phyloP scores from a whole-genome alignment of 2,329 filamentous ascomycete species.

The Verticillium nubilum region DNA sequence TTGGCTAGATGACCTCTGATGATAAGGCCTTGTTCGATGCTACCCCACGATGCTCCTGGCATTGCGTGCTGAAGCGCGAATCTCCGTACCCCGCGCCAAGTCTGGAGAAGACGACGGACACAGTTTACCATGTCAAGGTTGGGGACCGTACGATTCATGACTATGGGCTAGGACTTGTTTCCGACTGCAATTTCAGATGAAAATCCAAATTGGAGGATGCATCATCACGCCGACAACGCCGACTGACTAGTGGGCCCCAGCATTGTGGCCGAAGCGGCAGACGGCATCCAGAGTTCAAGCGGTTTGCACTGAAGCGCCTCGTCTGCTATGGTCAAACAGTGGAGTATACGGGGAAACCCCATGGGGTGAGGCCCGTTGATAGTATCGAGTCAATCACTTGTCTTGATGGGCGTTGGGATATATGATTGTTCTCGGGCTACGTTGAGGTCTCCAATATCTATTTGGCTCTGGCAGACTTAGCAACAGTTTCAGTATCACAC shows the following conservation, averaged over 20 bases:
- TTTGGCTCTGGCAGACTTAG: neutral
- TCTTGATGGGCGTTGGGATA: neutral
- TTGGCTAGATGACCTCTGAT: neutral
- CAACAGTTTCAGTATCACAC: neutral
- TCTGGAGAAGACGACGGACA: neutral
- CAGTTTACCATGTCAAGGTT: neutral
- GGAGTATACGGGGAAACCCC: neutral
- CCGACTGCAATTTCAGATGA: neutral
- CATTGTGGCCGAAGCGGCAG: neutral
- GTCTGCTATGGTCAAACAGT: neutral
- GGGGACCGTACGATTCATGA: neutral
- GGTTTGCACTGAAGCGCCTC: neutral
- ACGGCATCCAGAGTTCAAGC: neutral
- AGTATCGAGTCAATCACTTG: neutral
- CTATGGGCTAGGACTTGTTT: neutral
- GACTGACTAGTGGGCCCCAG: neutral
- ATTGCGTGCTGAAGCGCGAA: neutral
- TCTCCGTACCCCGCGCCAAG: neutral
- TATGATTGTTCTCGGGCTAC: conserved; percentile 4
- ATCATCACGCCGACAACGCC: neutral
- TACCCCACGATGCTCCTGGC: neutral
- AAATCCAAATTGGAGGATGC: neutral
- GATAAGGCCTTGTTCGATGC: neutral
- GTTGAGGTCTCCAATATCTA: neutral
- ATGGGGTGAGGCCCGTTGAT: neutral